Percentiles rank a stretch among this genome's conserved stretches.
These are phyloP conservation scores for Fusarium nodosum DNA, from an alignment of 2,329 filamentous ascomycete genomes.

Conservation along the genomic window DNA sequence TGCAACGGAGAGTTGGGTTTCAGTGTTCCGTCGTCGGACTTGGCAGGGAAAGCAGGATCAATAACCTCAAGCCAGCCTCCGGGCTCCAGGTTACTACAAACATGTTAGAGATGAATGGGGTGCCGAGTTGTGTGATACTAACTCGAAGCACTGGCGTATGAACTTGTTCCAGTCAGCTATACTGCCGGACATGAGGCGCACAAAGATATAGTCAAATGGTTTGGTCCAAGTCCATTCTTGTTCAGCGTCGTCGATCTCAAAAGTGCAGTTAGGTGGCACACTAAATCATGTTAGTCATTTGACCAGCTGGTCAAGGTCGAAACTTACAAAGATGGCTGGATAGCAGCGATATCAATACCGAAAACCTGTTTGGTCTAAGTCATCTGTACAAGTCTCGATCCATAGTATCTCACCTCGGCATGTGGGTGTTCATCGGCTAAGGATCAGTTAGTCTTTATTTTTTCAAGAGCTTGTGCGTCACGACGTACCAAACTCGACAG, in stretches of 20 bases:
- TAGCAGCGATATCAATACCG: slow-evolving; percentile 32
- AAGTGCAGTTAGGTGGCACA: slow-evolving; percentile 22
- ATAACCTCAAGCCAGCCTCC: slow-evolving; percentile 42
- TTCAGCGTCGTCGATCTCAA: slow-evolving; percentile 32
- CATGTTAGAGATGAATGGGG: not conserved
- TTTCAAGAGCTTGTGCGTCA: accelerated
- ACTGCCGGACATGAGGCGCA: slow-evolving; percentile 34
- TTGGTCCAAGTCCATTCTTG: slow-evolving; percentile 34
- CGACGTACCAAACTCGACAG: slow-evolving; percentile 30
- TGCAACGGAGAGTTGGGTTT: slow-evolving; percentile 3
- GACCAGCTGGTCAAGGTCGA: accelerated
- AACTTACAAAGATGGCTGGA: slow-evolving; percentile 28
- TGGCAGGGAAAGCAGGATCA: slow-evolving; percentile 35
- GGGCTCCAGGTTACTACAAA: slow-evolving; percentile 1
- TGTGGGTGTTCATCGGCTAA: slow-evolving; percentile 37
- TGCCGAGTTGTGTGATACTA: not conserved
- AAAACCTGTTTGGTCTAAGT: not conserved
- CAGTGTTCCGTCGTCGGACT: slow-evolving; percentile 35
- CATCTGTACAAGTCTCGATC: accelerated
- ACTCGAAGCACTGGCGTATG: slow-evolving; percentile 20
- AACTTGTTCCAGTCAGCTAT: slow-evolving; percentile 34
- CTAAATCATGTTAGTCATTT: accelerated
- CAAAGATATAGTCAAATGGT: slow-evolving; percentile 36
- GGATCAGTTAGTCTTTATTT: not conserved
- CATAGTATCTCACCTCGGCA: slow-evolving; percentile 8